Evolutionary conservation across 495 filamentous ascomycete species (phyloP).

Genomic region (Aspergillus incahuasiensis): DNA sequence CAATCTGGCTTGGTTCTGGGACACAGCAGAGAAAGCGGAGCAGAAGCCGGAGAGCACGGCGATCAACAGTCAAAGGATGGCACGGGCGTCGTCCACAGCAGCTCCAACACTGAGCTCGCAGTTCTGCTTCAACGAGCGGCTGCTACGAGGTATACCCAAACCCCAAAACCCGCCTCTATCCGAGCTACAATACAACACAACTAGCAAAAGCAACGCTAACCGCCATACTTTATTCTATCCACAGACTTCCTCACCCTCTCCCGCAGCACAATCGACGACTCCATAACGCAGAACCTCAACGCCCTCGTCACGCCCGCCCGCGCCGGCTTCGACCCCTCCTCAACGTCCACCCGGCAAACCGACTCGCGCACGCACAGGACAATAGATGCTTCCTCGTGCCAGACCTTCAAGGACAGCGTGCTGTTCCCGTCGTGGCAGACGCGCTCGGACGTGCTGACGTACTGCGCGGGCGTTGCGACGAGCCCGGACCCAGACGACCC

Average conservation of each 20-base stretch:
- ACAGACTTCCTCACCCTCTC: conserved; percentile 92
- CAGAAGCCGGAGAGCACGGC: conserved; percentile 15
- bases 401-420: conserved; percentile 68
- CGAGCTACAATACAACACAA: neutral
- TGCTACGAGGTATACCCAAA: conserved; percentile 66
- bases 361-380: conserved; percentile 33
- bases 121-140: conserved; percentile 87
- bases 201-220: neutral
- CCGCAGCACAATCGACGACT: conserved; percentile 81
- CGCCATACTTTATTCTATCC: too few relatives aligned
- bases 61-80: conserved; percentile 47
- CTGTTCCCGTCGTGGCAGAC: conserved; percentile 87
- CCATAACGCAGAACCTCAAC: conserved; percentile 90
- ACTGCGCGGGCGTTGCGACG: conserved; percentile 85
- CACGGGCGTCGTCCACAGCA: conserved; percentile 47
- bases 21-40: conserved; percentile 18
- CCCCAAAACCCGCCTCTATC: neutral
- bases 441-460: conserved; percentile 79
- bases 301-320: conserved; percentile 73
- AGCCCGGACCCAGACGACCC: conserved; percentile 86
- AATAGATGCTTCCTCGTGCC: conserved; percentile 61
- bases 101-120: conserved; percentile 71
- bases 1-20: conserved; percentile 47
- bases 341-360: conserved; percentile 58
- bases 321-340: conserved; percentile 72